Conservation (phyloP, 1,139 yeast species). For the Yamadazyma sp. region DNA sequence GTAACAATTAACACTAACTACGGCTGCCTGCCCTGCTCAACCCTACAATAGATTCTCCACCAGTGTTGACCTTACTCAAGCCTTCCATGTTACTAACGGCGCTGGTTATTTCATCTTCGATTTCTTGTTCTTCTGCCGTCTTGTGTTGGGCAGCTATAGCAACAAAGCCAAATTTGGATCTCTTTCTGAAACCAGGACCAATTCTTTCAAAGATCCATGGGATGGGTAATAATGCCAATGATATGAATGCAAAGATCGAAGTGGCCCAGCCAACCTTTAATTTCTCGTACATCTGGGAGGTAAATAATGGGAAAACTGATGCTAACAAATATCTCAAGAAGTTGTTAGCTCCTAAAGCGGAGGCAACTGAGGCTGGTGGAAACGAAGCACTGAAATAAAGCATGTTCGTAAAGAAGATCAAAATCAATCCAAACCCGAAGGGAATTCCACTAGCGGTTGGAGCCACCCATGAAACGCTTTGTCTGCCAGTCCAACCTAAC, state of each 20-base stretch:
- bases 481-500: constrained; percentile 77
- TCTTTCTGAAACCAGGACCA: constrained; percentile 57
- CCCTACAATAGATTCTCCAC: not conserved
- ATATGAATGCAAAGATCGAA: constrained; percentile 35
- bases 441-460: constrained; percentile 75
- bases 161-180: constrained; percentile 55
- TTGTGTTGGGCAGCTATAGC: constrained; percentile 9
- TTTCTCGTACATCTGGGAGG: constrained; percentile 43
- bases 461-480: constrained; percentile 74
- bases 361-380: constrained; percentile 74
- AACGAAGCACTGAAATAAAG: constrained; percentile 71
- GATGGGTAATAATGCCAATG: constrained; percentile 35
- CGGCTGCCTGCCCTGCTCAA: not conserved
- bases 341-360: constrained; percentile 80
- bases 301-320: constrained; percentile 52
- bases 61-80: constrained; percentile 1
- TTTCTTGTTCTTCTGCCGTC: constrained; percentile 3
- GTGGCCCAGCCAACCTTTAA: constrained; percentile 42
- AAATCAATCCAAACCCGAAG: constrained; percentile 71
- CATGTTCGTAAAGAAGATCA: constrained; percentile 71
- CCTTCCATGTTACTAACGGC: constrained; percentile 4
- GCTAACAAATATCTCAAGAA: constrained; percentile 68
- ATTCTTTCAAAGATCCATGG: constrained; percentile 50
- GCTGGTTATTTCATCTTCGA: constrained; percentile 4
- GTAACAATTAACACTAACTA: not conserved